Evolutionary conservation across 805 yeast genomes (phyloP), one percentile per base, ranked within the genome.

Genomic region (Saturnispora sanitii): DNA sequence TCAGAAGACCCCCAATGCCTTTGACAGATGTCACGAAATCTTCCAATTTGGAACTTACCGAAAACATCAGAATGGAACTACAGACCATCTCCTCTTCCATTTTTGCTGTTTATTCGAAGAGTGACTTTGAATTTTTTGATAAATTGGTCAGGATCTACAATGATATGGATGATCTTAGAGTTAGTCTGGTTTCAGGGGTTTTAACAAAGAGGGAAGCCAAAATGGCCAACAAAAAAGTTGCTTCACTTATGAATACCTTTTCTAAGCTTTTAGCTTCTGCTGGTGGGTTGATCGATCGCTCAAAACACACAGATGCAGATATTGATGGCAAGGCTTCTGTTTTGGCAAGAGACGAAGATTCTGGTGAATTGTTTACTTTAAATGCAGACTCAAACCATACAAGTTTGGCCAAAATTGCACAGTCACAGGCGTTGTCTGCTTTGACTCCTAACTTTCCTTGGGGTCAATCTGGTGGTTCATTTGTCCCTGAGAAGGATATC

Each of bases 371-470:
- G 33, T 70, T 72, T 50, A 53, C 40, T 15, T 45, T 59, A 23
- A 41, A 51, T n/a, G 39, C 34, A 4, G 49, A 50, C 26, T 44
- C 42, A 3, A 25, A 42, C 16, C 29, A 48, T 39, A 40, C 72
- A 2, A 60, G 68, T 31, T 78, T 87, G 5, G 73, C 81, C 19
- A 55, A 61, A 32, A 65, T 86, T 43, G 82, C 88, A 13, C 68
- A 71, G 35, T 78, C 73, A 55, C 92, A 85, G 57, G 63, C 79
- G 38, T 68, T 79, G 41, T 71, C 79, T 57, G 88, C 94, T 0
- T 63, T 86, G 43, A 75, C 81, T 9, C 79, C 86, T 15, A 75
- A 77, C 47, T 84, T 75, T 57, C 94, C 94, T 2, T 56, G 66
- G 4, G 50, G 60, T 6, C 61, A 58, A 35, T 51, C 56, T n/a